These are phyloP conservation scores for Mortierella sp. DNA, from an alignment of 371 early-diverging fungal species.

Conservation along the genomic window DNA sequence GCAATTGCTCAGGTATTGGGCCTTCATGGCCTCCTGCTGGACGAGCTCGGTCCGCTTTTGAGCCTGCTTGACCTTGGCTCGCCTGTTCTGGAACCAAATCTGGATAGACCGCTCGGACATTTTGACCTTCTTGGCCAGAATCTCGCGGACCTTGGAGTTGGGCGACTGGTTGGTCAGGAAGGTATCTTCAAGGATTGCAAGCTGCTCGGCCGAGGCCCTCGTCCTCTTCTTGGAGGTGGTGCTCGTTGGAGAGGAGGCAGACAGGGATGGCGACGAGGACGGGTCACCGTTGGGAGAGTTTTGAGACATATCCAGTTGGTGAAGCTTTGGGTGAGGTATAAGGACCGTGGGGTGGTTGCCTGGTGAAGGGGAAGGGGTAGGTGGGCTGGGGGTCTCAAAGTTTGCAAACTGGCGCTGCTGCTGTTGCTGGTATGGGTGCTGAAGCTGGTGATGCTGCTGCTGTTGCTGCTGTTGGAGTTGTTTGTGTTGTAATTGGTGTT, in stretches of 20 bases:
- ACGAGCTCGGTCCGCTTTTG: slow-evolving; percentile 67
- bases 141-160: slow-evolving; percentile 87
- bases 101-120: slow-evolving; percentile 97
- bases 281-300: slow-evolving; percentile 55
- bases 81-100: slow-evolving; percentile 99
- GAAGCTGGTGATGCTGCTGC: slow-evolving; percentile 29
- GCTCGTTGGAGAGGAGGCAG: slow-evolving; percentile 54
- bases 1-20: slow-evolving; percentile 51
- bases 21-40: slow-evolving; percentile 66
- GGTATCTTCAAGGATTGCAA: slow-evolving; percentile 80
- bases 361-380: slow-evolving; percentile 56
- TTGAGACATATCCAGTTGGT: slow-evolving; percentile 57
- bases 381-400: slow-evolving; percentile 55
- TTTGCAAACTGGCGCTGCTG: slow-evolving; percentile 47
- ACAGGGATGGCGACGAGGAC: slow-evolving; percentile 47
- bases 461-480: slow-evolving; percentile 28
- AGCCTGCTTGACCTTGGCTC: slow-evolving; percentile 92
- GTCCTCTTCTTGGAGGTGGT: slow-evolving; percentile 74
- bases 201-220: slow-evolving; percentile 81
- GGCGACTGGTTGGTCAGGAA: slow-evolving; percentile 79
- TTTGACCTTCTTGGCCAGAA: slow-evolving; percentile 85
- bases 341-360: slow-evolving; percentile 56
- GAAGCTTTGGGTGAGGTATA: slow-evolving; percentile 52
- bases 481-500: slow-evolving; percentile 40
- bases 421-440: slow-evolving; percentile 28